Base-by-base conservation (phyloP, 1,284 basidiomycete species). In the Agaricales sp. region DNA sequence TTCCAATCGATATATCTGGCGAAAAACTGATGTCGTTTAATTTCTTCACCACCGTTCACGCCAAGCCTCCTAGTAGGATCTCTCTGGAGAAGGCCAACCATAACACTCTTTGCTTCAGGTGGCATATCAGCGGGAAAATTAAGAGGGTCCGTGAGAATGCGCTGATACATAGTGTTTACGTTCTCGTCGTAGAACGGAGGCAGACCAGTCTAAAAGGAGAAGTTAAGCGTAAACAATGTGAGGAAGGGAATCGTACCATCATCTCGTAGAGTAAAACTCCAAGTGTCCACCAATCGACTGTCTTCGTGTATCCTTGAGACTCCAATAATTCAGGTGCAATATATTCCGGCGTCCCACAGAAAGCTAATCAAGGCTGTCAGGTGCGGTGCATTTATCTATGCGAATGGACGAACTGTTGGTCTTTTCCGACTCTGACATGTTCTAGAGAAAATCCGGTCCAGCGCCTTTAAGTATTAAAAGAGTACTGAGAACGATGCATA, bases 221-320 rank as follows among this genome's bases (percentile, higher is more conserved):
- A 14, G 37, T 21, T 45, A 3, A 51, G 30, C 8, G 8, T n/a
- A n/a, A 11, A 11, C 30, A n/a, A 35, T 35, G 8, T 8, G 30
- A 11, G n/a, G n/a, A n/a, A n/a, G n/a, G n/a, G n/a, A n/a, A 16
- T 59, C 69, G 25, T 50, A 84, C 89, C 75, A 98, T 91, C 96
- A 99, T 99, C 67, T 99, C 95, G 63, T 96, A 99, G 22, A 99
- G 75, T 25, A 99, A 73, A 2, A 99, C 95, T 51, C 95, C 96
- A 1, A 99, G 77, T 1, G 95, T 99, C 95, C 95, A 99, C 95
- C 95, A 99, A 64, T 99, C 95, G 19, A 99, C 94, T 0, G 92
- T 95, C 70, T 97, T 97, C 24, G 94, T 97, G 68, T 99, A 99
- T 2, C 95, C 95, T 62, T 98, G 94, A 52, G 89, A 95, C 54